Evolutionary conservation across 148 eudicot genomes (phyloP).

Genomic region (Camellia granthamiana): DNA sequence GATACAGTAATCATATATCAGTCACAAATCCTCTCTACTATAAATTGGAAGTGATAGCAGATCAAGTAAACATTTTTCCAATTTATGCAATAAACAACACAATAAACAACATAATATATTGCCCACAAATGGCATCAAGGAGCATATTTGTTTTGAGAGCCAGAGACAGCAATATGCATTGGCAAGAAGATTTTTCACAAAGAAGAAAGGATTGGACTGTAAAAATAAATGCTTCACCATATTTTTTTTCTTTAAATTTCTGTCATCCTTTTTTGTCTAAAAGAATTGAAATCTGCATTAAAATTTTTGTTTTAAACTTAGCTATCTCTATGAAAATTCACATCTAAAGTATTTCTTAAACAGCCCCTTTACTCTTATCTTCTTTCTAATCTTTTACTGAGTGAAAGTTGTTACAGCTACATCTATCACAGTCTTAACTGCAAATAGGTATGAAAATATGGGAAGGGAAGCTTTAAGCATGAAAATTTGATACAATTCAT

Average conservation of each 20-base stretch:
- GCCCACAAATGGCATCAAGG: not conserved
- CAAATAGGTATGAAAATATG: no score
- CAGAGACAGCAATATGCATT: not conserved
- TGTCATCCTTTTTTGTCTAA: not conserved
- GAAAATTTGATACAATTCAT: no score
- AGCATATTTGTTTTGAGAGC: not conserved
- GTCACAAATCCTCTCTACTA: not conserved
- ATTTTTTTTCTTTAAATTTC: not conserved
- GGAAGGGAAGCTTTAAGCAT: no score
- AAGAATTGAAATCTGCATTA: not conserved
- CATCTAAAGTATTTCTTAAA: not conserved
- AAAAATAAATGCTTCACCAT: constrained; percentile 1
- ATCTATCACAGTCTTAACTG: no score
- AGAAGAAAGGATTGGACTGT: not conserved
- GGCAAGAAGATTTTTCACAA: not conserved
- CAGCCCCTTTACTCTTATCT: not conserved
- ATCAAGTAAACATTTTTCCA: not conserved
- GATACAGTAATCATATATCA: not conserved
- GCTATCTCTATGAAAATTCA: not conserved
- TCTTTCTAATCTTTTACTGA: not conserved
- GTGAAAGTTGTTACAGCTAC: no score
- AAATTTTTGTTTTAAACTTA: not conserved
- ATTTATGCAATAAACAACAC: not conserved
- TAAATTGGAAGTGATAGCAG: not conserved
- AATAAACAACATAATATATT: not conserved